Evolutionary conservation across 2,329 filamentous ascomycete species (phyloP).

Genomic region (Davidsoniella australis): DNA sequence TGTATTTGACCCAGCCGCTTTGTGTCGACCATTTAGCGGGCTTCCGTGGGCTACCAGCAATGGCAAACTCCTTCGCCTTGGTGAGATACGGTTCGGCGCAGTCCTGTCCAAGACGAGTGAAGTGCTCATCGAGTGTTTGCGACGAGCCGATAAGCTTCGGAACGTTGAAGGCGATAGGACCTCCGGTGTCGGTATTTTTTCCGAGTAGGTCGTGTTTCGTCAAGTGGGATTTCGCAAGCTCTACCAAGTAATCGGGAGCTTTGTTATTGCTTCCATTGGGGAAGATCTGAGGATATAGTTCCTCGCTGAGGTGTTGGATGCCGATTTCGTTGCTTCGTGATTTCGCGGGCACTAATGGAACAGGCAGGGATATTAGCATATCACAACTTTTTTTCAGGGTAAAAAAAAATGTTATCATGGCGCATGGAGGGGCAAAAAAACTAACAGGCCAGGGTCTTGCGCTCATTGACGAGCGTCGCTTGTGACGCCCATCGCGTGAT

Average conservation of each 20-base stretch:
- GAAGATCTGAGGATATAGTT: slow-evolving; percentile 76
- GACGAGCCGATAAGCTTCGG: slow-evolving; percentile 53
- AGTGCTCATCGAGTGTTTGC: slow-evolving; percentile 77
- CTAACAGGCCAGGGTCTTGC: slow-evolving; percentile 26
- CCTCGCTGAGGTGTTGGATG: slow-evolving; percentile 77
- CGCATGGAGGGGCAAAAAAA: slow-evolving; percentile 3
- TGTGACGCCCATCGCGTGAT: slow-evolving; percentile 5
- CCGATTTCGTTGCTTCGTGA: slow-evolving; percentile 82
- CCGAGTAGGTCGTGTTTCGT: slow-evolving; percentile 71
- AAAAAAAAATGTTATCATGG: background rate
- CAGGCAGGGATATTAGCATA: slow-evolving; percentile 9
- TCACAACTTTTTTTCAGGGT: background rate
- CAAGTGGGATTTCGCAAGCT: slow-evolving; percentile 68
- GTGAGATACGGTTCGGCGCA: slow-evolving; percentile 70
- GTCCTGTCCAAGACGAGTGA: slow-evolving; percentile 72
- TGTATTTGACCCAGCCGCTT: slow-evolving; percentile 93
- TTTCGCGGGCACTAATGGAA: slow-evolving; percentile 28
- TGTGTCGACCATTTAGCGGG: slow-evolving; percentile 55
- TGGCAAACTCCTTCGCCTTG: slow-evolving; percentile 57
- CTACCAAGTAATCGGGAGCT: slow-evolving; percentile 50
- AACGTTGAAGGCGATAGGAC: slow-evolving; percentile 72
- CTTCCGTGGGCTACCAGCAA: slow-evolving; percentile 38
- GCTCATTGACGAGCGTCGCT: slow-evolving; percentile 6
- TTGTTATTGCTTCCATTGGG: slow-evolving; percentile 33
- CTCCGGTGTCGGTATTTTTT: slow-evolving; percentile 65